Conservation (phyloP, 2,329 filamentous ascomycete genomes). For the Colletotrichum camelliae region DNA sequence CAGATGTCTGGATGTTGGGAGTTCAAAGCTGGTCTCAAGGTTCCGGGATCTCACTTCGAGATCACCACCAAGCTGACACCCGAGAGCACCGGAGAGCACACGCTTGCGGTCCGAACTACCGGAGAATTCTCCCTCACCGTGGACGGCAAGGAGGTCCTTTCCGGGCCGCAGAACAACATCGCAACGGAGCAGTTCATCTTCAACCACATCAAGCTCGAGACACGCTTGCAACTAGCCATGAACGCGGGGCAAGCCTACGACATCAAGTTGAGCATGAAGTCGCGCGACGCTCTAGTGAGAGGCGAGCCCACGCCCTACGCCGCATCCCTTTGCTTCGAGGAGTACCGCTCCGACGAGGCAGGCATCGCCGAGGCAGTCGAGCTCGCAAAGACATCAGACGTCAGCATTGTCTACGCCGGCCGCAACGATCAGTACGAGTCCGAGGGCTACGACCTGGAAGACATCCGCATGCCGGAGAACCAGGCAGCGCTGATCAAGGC, state of each 20-base stretch:
- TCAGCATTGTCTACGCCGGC: slow-evolving; percentile 20
- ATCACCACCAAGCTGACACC: slow-evolving; percentile 19
- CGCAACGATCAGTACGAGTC: slow-evolving; percentile 23
- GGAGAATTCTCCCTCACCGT: slow-evolving; percentile 16
- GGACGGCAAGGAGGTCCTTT: slow-evolving; percentile 15
- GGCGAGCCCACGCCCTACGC: slow-evolving; percentile 19
- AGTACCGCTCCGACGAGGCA: slow-evolving; percentile 2
- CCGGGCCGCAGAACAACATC: slow-evolving; percentile 15
- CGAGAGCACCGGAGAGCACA: slow-evolving; percentile 19
- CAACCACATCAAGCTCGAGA: slow-evolving; percentile 24
- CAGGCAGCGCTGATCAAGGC: slow-evolving; percentile 17
- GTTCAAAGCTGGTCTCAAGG: slow-evolving; percentile 20
- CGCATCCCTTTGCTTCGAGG: slow-evolving; percentile 15
- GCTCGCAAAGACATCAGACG: neutral
- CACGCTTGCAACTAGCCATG: slow-evolving; percentile 10
- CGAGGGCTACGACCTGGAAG: slow-evolving; percentile 19
- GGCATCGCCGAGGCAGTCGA: slow-evolving; percentile 12
- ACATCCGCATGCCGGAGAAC: slow-evolving; percentile 15
- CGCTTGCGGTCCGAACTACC: slow-evolving; percentile 15
- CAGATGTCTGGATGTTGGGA: slow-evolving; percentile 25
- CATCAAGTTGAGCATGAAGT: slow-evolving; percentile 15
- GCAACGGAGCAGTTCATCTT: slow-evolving; percentile 25
- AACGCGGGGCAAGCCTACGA: slow-evolving; percentile 12
- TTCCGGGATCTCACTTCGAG: slow-evolving; percentile 20
- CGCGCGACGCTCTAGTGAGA: neutral